These are phyloP conservation scores for Candida rishiriensis DNA, from an alignment of 805 yeast species.

Conservation along the genomic window DNA sequence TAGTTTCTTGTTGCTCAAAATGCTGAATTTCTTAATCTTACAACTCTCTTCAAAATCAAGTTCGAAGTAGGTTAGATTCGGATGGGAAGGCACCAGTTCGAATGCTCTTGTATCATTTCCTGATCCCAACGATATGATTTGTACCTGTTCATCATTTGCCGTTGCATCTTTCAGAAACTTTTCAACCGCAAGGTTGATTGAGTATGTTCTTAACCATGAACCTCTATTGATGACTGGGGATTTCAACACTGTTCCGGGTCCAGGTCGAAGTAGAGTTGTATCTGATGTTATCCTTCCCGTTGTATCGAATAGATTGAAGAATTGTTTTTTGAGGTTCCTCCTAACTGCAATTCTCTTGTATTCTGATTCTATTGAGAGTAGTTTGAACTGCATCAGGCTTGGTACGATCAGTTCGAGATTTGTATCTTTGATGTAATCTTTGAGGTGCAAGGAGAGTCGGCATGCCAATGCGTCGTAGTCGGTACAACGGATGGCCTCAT, in stretches of 20 bases:
- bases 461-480: slow-evolving; percentile 72
- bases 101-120: slow-evolving; percentile 76
- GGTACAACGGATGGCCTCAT: slow-evolving; percentile 35
- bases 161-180: slow-evolving; percentile 31
- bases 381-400: slow-evolving; percentile 35
- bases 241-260: slow-evolving; percentile 25
- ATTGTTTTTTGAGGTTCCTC: slow-evolving; percentile 36
- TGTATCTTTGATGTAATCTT: slow-evolving; percentile 43
- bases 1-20: slow-evolving; percentile 32
- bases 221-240: slow-evolving; percentile 70
- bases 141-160: slow-evolving; percentile 30
- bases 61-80: slow-evolving; percentile 46
- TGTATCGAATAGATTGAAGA: slow-evolving; percentile 28
- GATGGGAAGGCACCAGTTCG: slow-evolving; percentile 34
- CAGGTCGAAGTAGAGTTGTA: not conserved
- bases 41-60: slow-evolving; percentile 58
- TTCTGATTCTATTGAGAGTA: slow-evolving; percentile 35
- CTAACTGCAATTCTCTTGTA: slow-evolving; percentile 27
- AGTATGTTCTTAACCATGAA: slow-evolving; percentile 54
- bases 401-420: slow-evolving; percentile 30
- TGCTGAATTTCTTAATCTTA: slow-evolving; percentile 46
- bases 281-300: not conserved
- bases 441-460: slow-evolving; percentile 47
- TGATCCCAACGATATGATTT: slow-evolving; percentile 71
- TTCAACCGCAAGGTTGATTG: slow-evolving; percentile 45